phyloP scores from a whole-genome alignment of 2,329 filamentous ascomycete species.

The Lecanicillium sp. region DNA sequence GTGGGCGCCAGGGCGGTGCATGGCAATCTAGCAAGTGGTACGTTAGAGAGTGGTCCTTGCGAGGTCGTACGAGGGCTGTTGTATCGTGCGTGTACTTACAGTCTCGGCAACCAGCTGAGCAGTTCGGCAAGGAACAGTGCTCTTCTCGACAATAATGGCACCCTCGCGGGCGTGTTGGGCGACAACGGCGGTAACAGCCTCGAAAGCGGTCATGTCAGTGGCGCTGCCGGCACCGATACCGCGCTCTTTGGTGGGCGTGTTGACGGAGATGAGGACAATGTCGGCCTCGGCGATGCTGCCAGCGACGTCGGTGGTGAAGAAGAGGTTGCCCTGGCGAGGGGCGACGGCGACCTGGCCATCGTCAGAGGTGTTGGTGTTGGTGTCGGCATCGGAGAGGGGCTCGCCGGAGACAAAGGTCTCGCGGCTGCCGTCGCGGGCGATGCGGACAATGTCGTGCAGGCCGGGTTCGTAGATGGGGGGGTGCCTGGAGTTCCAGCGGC shows the following conservation, averaged over 20 bases:
- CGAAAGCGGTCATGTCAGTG: slow-evolving; percentile 66
- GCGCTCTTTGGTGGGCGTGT: slow-evolving; percentile 69
- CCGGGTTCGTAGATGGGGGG: slow-evolving; percentile 74
- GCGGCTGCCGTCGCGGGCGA: slow-evolving; percentile 54
- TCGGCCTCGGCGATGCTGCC: slow-evolving; percentile 60
- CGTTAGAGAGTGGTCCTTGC: slow-evolving; percentile 15
- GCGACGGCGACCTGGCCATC: slow-evolving; percentile 30
- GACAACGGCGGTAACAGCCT: slow-evolving; percentile 62
- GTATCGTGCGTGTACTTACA: no score
- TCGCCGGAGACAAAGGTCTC: slow-evolving; percentile 36
- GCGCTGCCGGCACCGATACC: slow-evolving; percentile 65
- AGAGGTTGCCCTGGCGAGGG: slow-evolving; percentile 56
- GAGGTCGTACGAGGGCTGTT: no score
- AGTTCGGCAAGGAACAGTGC: slow-evolving; percentile 71
- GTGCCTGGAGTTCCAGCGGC: slow-evolving; percentile 65
- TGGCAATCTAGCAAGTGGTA: slow-evolving; percentile 38
- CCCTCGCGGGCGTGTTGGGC: slow-evolving; percentile 59
- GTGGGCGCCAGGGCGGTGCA: slow-evolving; percentile 54
- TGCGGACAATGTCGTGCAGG: slow-evolving; percentile 59
- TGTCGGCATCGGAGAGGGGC: slow-evolving; percentile 26
- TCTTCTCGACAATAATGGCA: slow-evolving; percentile 76
- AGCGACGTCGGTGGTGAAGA: slow-evolving; percentile 65
- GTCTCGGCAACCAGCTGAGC: slow-evolving; percentile 64
- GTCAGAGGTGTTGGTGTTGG: slow-evolving; percentile 25
- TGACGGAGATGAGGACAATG: slow-evolving; percentile 69